phyloP scores from a whole-genome alignment of 495 filamentous ascomycete genomes.

The Durotheca rogersii region DNA sequence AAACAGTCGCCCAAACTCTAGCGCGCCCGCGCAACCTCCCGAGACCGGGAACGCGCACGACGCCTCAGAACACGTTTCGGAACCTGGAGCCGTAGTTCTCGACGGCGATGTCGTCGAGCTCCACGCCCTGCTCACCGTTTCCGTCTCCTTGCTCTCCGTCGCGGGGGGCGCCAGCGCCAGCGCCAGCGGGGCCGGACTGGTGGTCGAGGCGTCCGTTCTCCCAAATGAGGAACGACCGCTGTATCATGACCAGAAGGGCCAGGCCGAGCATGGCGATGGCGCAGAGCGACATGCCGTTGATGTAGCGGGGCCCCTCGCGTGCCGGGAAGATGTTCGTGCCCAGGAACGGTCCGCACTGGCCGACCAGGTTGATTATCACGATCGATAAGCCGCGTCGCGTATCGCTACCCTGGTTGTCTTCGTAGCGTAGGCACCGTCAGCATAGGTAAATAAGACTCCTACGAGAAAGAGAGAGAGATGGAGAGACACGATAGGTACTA shows the following conservation, averaged over 20 bases:
- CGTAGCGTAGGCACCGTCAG: too few species aligned
- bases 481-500: neutral
- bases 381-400: slow-evolving; percentile 65
- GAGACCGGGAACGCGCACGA: too few species aligned
- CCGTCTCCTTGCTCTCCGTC: too few species aligned
- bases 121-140: neutral
- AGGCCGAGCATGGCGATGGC: slow-evolving; percentile 68
- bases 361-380: slow-evolving; percentile 64
- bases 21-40: too few species aligned
- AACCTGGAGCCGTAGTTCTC: slow-evolving; percentile 43
- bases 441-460: too few species aligned
- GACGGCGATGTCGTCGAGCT: slow-evolving; percentile 19
- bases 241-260: slow-evolving; percentile 51
- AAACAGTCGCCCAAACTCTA: too few species aligned
- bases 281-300: slow-evolving; percentile 62
- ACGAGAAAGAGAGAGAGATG: too few species aligned
- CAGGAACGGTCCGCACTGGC: slow-evolving; percentile 66
- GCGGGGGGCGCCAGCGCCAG: too few species aligned
- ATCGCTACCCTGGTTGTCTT: slow-evolving; percentile 65
- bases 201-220: slow-evolving; percentile 53
- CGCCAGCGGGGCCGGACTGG: slow-evolving; percentile 24
- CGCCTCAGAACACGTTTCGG: slow-evolving; percentile 36
- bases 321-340: slow-evolving; percentile 66
- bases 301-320: slow-evolving; percentile 55
- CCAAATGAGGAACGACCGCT: slow-evolving; percentile 58